Conservation (phyloP, 2,329 filamentous ascomycete genomes). For the Xylariaceae sp. region DNA sequence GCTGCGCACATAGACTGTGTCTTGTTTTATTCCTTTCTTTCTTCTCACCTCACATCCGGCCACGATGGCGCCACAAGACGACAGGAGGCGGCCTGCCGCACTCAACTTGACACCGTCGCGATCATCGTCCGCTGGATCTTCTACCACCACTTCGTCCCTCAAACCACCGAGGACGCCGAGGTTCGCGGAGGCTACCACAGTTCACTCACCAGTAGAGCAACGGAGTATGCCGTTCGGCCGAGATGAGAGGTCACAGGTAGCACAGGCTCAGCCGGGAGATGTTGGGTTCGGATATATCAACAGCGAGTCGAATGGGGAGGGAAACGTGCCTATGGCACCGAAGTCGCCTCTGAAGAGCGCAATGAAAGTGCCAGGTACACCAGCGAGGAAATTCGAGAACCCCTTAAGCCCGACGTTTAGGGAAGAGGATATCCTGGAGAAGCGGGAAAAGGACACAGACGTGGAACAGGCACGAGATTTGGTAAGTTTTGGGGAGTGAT, state of each 20-base stretch:
- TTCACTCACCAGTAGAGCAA: constrained; percentile 74
- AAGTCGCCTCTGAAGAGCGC: constrained; percentile 86
- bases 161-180: constrained; percentile 75
- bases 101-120: constrained; percentile 56
- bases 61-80: constrained; percentile 46
- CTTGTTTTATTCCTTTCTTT: constrained; percentile 38
- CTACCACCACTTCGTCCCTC: constrained; percentile 57
- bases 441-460: constrained; percentile 78
- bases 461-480: constrained; percentile 86
- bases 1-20: constrained; percentile 40
- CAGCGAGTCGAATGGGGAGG: constrained; percentile 55
- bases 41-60: constrained; percentile 31
- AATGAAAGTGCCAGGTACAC: constrained; percentile 83
- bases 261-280: constrained; percentile 76
- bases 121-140: constrained; percentile 53
- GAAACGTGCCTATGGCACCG: constrained; percentile 68
- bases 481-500: constrained; percentile 58
- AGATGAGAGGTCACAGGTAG: constrained; percentile 58
- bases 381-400: constrained; percentile 71
- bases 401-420: constrained; percentile 88
- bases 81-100: constrained; percentile 60
- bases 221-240: constrained; percentile 56
- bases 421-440: constrained; percentile 85
- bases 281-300: constrained; percentile 92
- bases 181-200: constrained; percentile 79